Conservation (phyloP, 495 filamentous ascomycete genomes). For the Penicillium ochrochloron region DNA sequence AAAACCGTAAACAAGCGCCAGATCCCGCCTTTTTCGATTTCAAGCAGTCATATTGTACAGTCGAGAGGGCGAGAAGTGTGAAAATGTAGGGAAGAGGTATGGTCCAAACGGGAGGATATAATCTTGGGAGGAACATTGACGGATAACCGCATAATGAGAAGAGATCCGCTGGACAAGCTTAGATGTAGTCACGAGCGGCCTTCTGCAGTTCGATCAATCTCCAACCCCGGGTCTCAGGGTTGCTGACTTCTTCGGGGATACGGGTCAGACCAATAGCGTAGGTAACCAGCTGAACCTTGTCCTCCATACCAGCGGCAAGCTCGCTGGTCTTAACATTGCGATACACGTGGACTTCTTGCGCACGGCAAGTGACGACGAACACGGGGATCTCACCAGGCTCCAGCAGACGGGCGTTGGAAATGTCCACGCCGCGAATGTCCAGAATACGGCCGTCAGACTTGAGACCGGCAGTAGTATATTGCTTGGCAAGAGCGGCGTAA, state of each 20-base stretch:
- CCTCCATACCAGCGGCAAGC: constrained; percentile 97
- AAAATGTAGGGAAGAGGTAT: constrained; percentile 12
- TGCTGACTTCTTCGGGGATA: constrained; percentile 92
- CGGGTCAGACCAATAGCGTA: constrained; percentile 96
- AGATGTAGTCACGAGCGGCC: constrained; percentile 93
- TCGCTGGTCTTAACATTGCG: constrained; percentile 85
- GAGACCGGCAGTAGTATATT: constrained; percentile 90
- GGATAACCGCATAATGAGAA: not conserved
- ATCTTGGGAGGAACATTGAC: constrained; percentile 5
- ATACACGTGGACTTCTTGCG: constrained; percentile 98
- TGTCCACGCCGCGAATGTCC: constrained; percentile 92
- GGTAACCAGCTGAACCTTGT: constrained; percentile 95
- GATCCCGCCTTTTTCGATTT: constrained; percentile 47
- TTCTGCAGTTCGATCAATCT: constrained; percentile 98
- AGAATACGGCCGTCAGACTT: constrained; percentile 93
- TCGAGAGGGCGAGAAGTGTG: constrained; percentile 25
- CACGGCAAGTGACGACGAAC: constrained; percentile 93
- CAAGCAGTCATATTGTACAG: constrained; percentile 50
- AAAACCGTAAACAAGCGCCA: constrained; percentile 41
- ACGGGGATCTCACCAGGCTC: constrained; percentile 98
- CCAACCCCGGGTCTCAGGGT: constrained; percentile 96
- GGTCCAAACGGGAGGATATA: constrained; percentile 12
- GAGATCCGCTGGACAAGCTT: constrained; percentile 35
- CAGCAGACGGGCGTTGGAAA: constrained; percentile 83
- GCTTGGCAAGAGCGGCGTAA: constrained; percentile 90